Base-by-base conservation (phyloP, 129 eudicot species). In the Tagetes erecta region DNA sequence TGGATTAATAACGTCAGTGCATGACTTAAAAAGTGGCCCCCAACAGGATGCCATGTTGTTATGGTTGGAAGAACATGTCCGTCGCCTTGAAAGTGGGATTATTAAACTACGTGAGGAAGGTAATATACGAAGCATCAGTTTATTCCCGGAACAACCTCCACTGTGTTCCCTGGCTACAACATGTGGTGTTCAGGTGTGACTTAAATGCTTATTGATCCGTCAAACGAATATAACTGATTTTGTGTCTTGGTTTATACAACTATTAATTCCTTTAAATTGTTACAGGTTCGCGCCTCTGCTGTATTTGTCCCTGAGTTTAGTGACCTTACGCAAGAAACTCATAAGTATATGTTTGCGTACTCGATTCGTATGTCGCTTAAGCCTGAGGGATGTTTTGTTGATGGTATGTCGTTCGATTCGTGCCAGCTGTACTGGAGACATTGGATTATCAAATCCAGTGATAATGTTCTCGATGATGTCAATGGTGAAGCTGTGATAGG, bases 401-500 rank as follows among this genome's bases (percentile, higher is more conserved):
- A 82, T 69, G 96, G 96, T 20, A 58, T 74, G 81, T 35, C 69
- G 27, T 85, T 60, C 59, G 73, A 47, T 65, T 83, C 98, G 52
- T 94, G 98, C 86, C 98, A 94, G 71, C 81, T 94, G 31, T 80
- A 86, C 52, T 80, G 93, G 91, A 90, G 98, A 70, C 96, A 83
- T 71, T 91, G 97, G 98, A 76, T 82, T 78, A 86, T 94, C 70
- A 86, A 87, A 33, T 78, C 76, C 34, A 76, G 80, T 60, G 91
- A 88, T 60, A 56, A 42, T 59, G 74, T 90, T 64, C 83, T 83
- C 12, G 71, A 67, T 13, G 83, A 78, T 81, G 75, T 82, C 37
- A 80, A 82, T 66, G 93, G 87, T 56, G 97, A 94, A 86, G 98
- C 89, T 39, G 97, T 94, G 11, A 88, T 94, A 35, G 98, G 98